Base-by-base conservation (phyloP, 192 early-diverging fungal species). In the Coemansia sp. region DNA sequence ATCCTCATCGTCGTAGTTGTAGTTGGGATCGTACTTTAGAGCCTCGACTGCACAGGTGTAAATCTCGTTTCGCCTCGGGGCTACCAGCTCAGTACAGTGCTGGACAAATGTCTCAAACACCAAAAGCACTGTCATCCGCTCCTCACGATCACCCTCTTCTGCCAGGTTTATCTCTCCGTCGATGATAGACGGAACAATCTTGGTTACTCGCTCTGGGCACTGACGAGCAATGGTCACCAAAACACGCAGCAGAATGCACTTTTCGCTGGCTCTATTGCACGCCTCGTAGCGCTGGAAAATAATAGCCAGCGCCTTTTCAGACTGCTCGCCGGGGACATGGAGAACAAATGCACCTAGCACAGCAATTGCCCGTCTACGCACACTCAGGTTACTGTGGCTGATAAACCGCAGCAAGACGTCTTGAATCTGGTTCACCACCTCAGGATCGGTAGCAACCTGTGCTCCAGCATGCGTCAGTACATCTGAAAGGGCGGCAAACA, bases 211-310 rank as follows among this genome's bases (percentile, higher is more conserved):
- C 35, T 58, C 61, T 21, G 77, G 68, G 21, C 65, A 27, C 65
- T 79, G 77, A 24, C 72, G 77, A 38, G 68, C 60, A 61, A 79
- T 74, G n/a, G 64, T 67, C 3, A 79, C 77, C 22, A 79, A 53
- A 23, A 79, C 72, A 10, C 77, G 71, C 48, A 79, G 65, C 49
- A 74, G 54, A 23, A 65, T 70, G 41, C 56, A 62, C 6, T 49
- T 67, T 29, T 70, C 72, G 62, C 65, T 71, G 12, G 66, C 53
- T 12, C 53, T 53, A 21, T 56, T 52, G 51, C 69, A 60, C 29
- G 51, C 23, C n/a, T 41, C 24, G 63, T 79, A 79, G 25, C 77
- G 77, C 65, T 69, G 41, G 48, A 71, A 71, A 29, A 79, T 74
- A 1, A 48, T 66, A 32, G 54, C 53, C 47, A 79, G 62, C 0